phyloP scores from a whole-genome alignment of 148 eudicot genomes.

The Fagopyrum homotropicum region DNA sequence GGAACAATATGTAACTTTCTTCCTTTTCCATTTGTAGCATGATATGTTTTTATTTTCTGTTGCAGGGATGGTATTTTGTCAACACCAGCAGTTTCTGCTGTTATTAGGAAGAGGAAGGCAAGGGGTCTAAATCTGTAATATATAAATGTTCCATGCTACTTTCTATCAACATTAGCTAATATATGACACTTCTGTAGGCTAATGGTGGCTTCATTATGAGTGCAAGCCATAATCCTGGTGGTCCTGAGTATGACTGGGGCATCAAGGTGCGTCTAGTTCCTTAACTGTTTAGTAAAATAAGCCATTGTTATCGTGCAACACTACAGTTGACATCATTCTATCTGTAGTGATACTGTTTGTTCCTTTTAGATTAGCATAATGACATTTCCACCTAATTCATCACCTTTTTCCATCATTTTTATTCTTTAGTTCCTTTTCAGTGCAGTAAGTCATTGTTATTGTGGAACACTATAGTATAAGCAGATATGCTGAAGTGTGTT shows the following conservation, averaged over 20 bases:
- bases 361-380: not conserved
- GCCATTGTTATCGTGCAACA: not conserved
- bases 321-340: not conserved
- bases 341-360: not conserved
- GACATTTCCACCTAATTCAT: not conserved
- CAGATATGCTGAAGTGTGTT: too few relatives aligned
- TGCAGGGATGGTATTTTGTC: conserved; percentile 90
- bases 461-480: too few relatives aligned
- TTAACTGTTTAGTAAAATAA: not conserved
- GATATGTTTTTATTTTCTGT: conserved; percentile 15
- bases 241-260: conserved; percentile 98
- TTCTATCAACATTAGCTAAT: not conserved
- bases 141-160: not conserved
- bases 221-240: conserved; percentile 99
- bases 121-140: conserved; percentile 9
- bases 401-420: too few relatives aligned
- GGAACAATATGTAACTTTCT: not conserved
- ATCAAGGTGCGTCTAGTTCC: conserved; percentile 52
- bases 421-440: too few relatives aligned
- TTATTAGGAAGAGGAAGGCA: conserved; percentile 88
- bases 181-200: conserved; percentile 41
- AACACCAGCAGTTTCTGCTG: conserved; percentile 98
- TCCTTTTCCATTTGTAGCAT: not conserved
- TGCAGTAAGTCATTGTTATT: too few relatives aligned
- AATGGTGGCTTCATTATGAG: conserved; percentile 99